These are phyloP conservation scores for Candida gigantensis DNA, from an alignment of 1,139 yeast genomes.

Conservation along the genomic window DNA sequence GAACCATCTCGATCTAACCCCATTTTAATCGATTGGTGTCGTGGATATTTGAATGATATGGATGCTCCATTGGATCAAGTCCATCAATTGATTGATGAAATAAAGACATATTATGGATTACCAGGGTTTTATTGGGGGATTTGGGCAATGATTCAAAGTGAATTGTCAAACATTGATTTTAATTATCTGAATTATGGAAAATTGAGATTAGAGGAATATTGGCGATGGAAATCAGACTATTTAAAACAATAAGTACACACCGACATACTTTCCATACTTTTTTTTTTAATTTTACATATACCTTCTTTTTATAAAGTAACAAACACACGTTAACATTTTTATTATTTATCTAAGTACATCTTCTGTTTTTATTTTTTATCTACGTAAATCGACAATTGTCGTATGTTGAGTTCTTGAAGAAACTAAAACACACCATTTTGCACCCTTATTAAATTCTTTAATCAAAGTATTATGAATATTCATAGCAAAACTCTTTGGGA, in stretches of 20 bases:
- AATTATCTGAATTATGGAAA: conserved; percentile 66
- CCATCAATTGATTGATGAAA: conserved; percentile 50
- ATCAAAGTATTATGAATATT: conserved; percentile 70
- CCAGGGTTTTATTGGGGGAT: conserved; percentile 88
- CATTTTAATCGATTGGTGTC: conserved; percentile 55
- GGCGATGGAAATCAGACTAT: conserved; percentile 57
- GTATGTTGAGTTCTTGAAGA: conserved; percentile 75
- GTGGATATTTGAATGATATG: conserved; percentile 43
- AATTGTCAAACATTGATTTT: conserved; percentile 71
- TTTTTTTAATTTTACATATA: conserved; percentile 4
- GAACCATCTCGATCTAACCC: conserved; percentile 45
- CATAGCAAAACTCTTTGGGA: conserved; percentile 74
- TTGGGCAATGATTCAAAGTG: conserved; percentile 79
- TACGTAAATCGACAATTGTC: conserved; percentile 63
- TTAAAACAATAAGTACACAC: conserved; percentile 4
- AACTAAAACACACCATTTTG: conserved; percentile 70
- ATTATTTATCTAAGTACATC: conserved; percentile 4
- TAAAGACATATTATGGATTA: conserved; percentile 65
- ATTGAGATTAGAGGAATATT: conserved; percentile 64
- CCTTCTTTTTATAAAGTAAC: no score
- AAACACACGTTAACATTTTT: conserved; percentile 2
- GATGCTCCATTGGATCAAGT: conserved; percentile 28
- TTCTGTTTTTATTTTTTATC: conserved; percentile 27
- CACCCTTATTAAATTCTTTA: conserved; percentile 72
- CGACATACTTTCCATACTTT: neutral